phyloP scores from a whole-genome alignment of 2,329 filamentous ascomycete species.

The Geosmithia morbida region DNA sequence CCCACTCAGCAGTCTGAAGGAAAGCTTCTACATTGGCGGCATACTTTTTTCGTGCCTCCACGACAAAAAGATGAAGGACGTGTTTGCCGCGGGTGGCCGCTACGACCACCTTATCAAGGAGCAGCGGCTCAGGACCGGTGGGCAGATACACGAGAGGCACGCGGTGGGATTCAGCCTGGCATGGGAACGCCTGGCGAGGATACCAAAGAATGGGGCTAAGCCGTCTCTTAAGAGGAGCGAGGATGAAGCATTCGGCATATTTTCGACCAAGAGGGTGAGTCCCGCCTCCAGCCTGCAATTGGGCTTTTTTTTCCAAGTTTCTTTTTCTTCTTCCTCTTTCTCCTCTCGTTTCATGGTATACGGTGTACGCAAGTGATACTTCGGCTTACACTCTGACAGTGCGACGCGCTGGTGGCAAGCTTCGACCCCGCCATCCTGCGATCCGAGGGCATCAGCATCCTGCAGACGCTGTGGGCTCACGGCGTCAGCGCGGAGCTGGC shows the following conservation, averaged over 20 bases:
- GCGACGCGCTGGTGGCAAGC: conserved; percentile 80
- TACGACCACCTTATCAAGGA: conserved; percentile 85
- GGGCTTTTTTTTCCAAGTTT: too few species aligned
- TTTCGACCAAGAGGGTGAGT: conserved; percentile 49
- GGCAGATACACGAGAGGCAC: conserved; percentile 51
- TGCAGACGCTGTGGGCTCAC: conserved; percentile 67
- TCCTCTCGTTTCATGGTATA: too few species aligned
- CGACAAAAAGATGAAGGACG: conserved; percentile 68
- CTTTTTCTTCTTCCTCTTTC: too few species aligned
- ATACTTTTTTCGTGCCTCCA: conserved; percentile 84
- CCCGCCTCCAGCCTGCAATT: not conserved
- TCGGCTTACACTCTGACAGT: conserved; percentile 29
- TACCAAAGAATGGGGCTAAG: conserved; percentile 38
- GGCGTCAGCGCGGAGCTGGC: conserved; percentile 83
- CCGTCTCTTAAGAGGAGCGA: conserved; percentile 56
- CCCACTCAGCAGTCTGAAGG: conserved; percentile 77
- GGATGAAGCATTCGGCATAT: conserved; percentile 45
- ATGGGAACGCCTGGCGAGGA: conserved; percentile 67
- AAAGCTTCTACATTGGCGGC: conserved; percentile 77
- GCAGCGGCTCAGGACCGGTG: conserved; percentile 56
- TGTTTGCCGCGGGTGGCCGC: conserved; percentile 85
- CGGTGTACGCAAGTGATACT: not conserved
- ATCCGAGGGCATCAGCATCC: conserved; percentile 59
- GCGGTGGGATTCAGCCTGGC: conserved; percentile 87
- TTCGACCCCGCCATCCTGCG: conserved; percentile 68